Base-by-base conservation (phyloP, 768 basidiomycete species). In the Lentinula sp. region DNA sequence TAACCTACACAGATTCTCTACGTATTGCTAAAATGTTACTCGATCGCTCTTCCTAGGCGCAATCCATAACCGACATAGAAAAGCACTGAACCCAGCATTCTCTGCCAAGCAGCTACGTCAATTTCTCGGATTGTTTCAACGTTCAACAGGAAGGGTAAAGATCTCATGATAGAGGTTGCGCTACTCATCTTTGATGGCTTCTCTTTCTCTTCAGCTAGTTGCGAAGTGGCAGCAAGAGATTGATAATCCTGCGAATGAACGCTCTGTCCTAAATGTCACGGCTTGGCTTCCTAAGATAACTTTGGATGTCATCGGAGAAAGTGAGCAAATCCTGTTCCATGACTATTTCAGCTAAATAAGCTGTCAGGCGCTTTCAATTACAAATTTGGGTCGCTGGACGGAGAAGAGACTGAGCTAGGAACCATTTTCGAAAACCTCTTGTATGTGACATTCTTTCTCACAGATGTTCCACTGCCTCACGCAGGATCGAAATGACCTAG, bases 231-330 rank as follows among this genome's bases (percentile, higher is more conserved):
- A 49, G 4, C 52, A 65, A n/a, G 50, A 58, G 18, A 9, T 34
- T 13, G 34, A 32, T 1, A 35, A 28, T 1, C 8, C 31, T 52
- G 32, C 53, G 16, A 55, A 9, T 28, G 46, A 28, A 16, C 34
- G 43, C 43, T 28, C 52, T 5, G 65, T 69, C 28, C 31, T 74
- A 10, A 65, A 72, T 23, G 59, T 73, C 0, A 62, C 64, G 21
- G 45, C 60, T 16, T 69, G 69, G 66, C 61, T 75, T 5, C 66
- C 68, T 5, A 65, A 69, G 5, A 70, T 73, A 1, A 74, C 75
- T 1, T 61, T 76, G 23, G 75, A 76, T 57, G 72, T 71, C 28
- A 73, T 74, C 21, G 74, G 74, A 1, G 70, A 73, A 63, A 71
- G 75, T 76, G 62, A 13, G 56, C 16, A 37, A 5, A 23, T 32